Evolutionary conservation across 306 rosid species (phyloP), one percentile per base, ranked within the genome.

Genomic region (Vicia villosa): DNA sequence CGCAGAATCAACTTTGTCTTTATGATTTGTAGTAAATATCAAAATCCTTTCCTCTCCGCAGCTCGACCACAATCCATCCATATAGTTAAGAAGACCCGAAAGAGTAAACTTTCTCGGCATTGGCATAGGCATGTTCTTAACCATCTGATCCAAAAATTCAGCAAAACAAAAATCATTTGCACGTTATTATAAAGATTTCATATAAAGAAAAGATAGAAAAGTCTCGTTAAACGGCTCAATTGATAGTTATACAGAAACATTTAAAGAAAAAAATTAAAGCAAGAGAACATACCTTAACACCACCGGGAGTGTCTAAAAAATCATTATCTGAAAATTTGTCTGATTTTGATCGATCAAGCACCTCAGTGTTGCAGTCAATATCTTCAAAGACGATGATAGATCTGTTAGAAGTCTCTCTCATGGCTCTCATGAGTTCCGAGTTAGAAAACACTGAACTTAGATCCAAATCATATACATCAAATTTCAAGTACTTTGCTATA

Each of bases 51-150:
- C 91, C n/a, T 89, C 96, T 4, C 92, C 91, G 8, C 79, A 70
- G 46, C 92, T 80, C 1, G 91, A 83, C 87, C 92, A 89, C 58
- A 89, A 42, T 1, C 90, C 92, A 64, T 89, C 90, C 42, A 85
- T 81, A 66, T 81, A 71, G 70, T 85, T 85, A 5, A 87, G 77
- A 7, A 83, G 54, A 47, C 77, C 88, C 1, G 86, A 85, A 0
- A 87, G 73, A 0, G 92, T 78, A n/a, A 78, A 78, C 63, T 19
- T 21, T 14, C 5, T 11, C 6, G 62, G 62, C 64, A 7, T 8
- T 6, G 38, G 37, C 37, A 32, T 7, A 10, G 38, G 38, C 64
- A 7, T 8, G 24, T 15, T 58, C 42, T 30, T 24, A 13, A 3
- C 11, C 17, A 3, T 34, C 56, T 51, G 14, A 5, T n/a, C 32